These are phyloP conservation scores for Penicillium griseofulvum DNA, from an alignment of 2,329 filamentous ascomycete genomes.

Conservation along the genomic window DNA sequence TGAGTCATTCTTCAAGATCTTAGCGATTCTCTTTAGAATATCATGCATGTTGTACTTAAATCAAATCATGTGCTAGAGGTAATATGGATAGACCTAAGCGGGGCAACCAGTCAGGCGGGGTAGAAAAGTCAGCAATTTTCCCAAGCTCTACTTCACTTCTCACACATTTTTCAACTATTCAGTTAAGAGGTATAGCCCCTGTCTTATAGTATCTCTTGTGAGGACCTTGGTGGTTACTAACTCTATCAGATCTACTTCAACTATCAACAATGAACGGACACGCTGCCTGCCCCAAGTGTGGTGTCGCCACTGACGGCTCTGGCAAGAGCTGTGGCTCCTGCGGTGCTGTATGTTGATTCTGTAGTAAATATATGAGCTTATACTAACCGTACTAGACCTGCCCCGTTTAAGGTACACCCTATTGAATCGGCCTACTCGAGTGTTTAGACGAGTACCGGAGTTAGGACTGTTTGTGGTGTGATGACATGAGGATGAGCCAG, in stretches of 20 bases:
- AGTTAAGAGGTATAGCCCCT: neutral
- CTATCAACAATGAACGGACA: slow-evolving; percentile 21
- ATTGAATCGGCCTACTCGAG: neutral
- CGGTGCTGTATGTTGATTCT: slow-evolving; percentile 19
- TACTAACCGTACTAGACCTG: slow-evolving; percentile 18
- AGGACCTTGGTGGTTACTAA: slow-evolving; percentile 5
- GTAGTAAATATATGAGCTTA: neutral
- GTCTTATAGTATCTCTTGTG: neutral
- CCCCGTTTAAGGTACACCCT: slow-evolving; percentile 14
- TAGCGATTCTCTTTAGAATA: too few relatives aligned
- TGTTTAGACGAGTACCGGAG: neutral
- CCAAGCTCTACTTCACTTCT: neutral
- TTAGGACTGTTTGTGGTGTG: neutral
- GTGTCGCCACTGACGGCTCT: slow-evolving; percentile 11
- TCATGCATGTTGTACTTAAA: too few relatives aligned
- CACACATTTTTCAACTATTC: neutral
- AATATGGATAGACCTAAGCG: neutral
- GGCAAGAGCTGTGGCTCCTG: slow-evolving; percentile 24
- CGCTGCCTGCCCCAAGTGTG: slow-evolving; percentile 24
- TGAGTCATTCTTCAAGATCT: neutral
- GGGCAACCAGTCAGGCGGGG: slow-evolving; percentile 13
- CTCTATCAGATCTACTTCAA: neutral
- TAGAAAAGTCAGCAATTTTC: slow-evolving; percentile 14
- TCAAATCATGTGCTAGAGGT: neutral
- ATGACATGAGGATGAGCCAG: neutral